A percentile compares a stretch with the other conserved stretches of the same genome.
phyloP scores from a whole-genome alignment of 176 grass and related monocot species.

The Bromus sterilis region DNA sequence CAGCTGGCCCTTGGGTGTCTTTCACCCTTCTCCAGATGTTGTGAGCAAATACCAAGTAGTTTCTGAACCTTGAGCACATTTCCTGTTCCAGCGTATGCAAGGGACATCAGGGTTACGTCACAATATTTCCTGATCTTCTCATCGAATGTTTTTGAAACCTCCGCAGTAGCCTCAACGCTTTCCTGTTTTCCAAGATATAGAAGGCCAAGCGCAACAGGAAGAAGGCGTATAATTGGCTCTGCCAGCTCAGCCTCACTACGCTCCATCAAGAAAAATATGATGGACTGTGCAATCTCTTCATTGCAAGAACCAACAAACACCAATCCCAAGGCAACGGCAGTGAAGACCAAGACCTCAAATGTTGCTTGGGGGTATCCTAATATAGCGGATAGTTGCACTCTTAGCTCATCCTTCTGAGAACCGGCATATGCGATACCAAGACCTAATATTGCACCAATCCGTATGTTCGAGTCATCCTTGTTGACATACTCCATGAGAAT shows the following conservation, averaged over 20 bases:
- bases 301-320: conserved; percentile 97
- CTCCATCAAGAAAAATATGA: conserved; percentile 93
- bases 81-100: conserved; percentile 97
- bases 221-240: conserved; percentile 73
- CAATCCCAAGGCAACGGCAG: conserved; percentile 76
- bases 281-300: conserved; percentile 93
- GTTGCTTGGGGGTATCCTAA: conserved; percentile 76
- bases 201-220: conserved; percentile 93
- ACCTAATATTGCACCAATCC: conserved; percentile 89
- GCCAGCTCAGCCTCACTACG: conserved; percentile 73
- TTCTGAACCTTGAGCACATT: conserved; percentile 99
- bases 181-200: conserved; percentile 98
- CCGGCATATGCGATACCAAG: conserved; percentile 97
- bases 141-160: conserved; percentile 98
- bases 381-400: conserved; percentile 53
- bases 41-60: conserved; percentile 79
- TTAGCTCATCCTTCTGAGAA: conserved; percentile 92
- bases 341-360: conserved; percentile 85
- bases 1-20: conserved; percentile 97
- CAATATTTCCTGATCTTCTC: conserved; percentile 99
- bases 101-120: conserved; percentile 90
- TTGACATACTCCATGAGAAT: conserved; percentile 88
- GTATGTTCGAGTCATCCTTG: conserved; percentile 80
- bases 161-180: conserved; percentile 76
- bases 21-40: conserved; percentile 94